Percentiles rank a stretch among this genome's conserved stretches.
Conservation (phyloP, 192 early-diverging fungal genomes). For the Dimargaris cristalligena region DNA sequence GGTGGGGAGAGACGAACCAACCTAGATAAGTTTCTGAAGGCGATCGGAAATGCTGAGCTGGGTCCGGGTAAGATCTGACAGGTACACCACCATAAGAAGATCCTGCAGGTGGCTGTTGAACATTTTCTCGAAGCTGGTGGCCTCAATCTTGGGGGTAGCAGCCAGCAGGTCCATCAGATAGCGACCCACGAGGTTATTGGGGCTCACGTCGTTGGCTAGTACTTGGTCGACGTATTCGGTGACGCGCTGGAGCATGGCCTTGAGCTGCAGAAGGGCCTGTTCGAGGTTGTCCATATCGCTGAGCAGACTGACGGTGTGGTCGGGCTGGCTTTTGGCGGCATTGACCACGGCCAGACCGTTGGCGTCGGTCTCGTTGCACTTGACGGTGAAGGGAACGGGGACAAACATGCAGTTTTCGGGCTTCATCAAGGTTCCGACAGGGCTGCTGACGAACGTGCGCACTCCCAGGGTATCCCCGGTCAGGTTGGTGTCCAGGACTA, state of each 20-base stretch:
- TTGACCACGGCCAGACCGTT: constrained; percentile 30
- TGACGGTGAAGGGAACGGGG: constrained; percentile 71
- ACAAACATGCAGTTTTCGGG: constrained; percentile 81
- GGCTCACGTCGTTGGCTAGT: constrained; percentile 26
- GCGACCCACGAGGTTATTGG: constrained; percentile 70
- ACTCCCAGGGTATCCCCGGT: constrained; percentile 50
- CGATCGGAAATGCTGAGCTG: constrained; percentile 88
- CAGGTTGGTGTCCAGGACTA: constrained; percentile 75
- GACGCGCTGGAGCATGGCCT: constrained; percentile 71
- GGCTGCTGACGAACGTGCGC: constrained; percentile 53
- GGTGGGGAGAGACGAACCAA: no score
- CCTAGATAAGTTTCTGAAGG: constrained; percentile 60
- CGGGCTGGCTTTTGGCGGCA: constrained; percentile 23
- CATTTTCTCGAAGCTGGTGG: constrained; percentile 72
- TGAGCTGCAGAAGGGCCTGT: constrained; percentile 52
- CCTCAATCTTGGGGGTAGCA: constrained; percentile 72
- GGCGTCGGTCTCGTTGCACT: constrained; percentile 82
- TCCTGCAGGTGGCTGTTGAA: constrained; percentile 93
- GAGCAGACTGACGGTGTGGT: constrained; percentile 37
- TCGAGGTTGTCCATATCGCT: constrained; percentile 90
- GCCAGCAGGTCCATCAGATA: constrained; percentile 87
- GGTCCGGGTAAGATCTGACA: constrained; percentile 86
- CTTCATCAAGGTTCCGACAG: constrained; percentile 50
- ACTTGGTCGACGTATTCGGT: constrained; percentile 56
- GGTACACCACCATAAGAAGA: constrained; percentile 88